Base-by-base conservation (phyloP, 148 eudicot genomes). In the Suaeda aralocaspica region DNA sequence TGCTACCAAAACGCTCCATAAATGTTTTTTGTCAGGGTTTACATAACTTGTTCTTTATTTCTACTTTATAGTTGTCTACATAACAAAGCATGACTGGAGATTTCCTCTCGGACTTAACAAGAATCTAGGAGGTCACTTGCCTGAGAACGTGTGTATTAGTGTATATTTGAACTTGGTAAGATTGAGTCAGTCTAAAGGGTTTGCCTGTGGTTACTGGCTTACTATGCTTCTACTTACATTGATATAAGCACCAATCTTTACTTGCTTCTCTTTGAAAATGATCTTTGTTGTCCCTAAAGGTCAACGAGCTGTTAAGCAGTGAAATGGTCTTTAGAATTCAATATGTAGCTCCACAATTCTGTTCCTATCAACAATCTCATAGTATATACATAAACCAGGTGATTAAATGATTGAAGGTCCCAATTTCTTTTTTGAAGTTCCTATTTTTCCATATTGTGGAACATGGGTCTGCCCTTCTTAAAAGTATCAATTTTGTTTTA, bases 101-200 rank as follows among this genome's bases (percentile, higher is more conserved):
- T 65, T 2, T 46, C 56, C n/a, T 65, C 15, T n/a, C n/a, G 56
- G 55, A 65, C 69, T 34, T 45, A 65, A 13, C 34, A 25, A 8
- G 14, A 34, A 65, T 64, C 10, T 64, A 6, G 67, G 67, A 15
- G 15, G 25, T 39, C 44, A 36, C n/a, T 42, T 64, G 48, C 31
- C 3, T 10, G 1, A 10, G 48, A 18, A 51, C 3, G 33, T 46
- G 30, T 46, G 6, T 66, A 30, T 66, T 39, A 30, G 39, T 36
- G 41, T 36, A 36, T 36, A n/a, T n/a, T n/a, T 8, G 8, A 36
- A 36, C 8, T 36, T 3, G 4, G 4, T 30, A 3, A 65, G 24
- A 16, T 66, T 1, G 56, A 36, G 8, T 16, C 22, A 46, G 39
- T 36, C 44, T 15, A 30, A 36, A 62, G 11, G 4, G 29, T 7